Conservation (phyloP, 2,329 filamentous ascomycete genomes). For the Fusarium sulawesiense region DNA sequence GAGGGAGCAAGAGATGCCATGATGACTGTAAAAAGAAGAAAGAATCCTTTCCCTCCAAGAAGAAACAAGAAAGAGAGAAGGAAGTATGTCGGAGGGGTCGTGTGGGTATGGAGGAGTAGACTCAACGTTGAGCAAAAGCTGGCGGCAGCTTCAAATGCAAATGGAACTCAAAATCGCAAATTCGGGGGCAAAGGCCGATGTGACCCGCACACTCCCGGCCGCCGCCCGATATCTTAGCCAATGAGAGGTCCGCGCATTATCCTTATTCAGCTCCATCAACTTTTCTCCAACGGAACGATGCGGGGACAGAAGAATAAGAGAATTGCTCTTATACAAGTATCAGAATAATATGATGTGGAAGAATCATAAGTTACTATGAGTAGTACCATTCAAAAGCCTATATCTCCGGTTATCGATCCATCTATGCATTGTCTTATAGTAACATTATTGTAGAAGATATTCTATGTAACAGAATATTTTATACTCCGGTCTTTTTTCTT, state of each 20-base stretch:
- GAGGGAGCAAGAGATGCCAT: constrained; percentile 57
- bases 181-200: constrained; percentile 46
- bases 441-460: neutral
- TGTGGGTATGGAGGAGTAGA: constrained; percentile 9
- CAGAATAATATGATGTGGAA: neutral
- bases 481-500: neutral
- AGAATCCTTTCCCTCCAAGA: constrained; percentile 4
- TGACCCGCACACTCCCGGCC: constrained; percentile 42
- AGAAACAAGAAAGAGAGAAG: neutral
- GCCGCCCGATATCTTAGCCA: constrained; percentile 29
- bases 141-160: constrained; percentile 33
- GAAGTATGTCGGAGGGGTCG: constrained; percentile 25
- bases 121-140: constrained; percentile 39
- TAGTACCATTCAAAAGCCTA: neutral
- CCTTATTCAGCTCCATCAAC: constrained; percentile 23
- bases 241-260: constrained; percentile 32
- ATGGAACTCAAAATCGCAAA: constrained; percentile 42
- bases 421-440: no score
- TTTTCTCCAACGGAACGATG: constrained; percentile 8
- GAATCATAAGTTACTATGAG: neutral
- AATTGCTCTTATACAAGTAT: neutral
- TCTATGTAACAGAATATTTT: neutral
- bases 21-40: neutral
- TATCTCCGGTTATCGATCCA: neutral
- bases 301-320: neutral